Percentiles rank a stretch among this genome's conserved stretches.
These are phyloP conservation scores for Solanum raphanifolium DNA, from an alignment of 257 asterid genomes.

Conservation along the genomic window DNA sequence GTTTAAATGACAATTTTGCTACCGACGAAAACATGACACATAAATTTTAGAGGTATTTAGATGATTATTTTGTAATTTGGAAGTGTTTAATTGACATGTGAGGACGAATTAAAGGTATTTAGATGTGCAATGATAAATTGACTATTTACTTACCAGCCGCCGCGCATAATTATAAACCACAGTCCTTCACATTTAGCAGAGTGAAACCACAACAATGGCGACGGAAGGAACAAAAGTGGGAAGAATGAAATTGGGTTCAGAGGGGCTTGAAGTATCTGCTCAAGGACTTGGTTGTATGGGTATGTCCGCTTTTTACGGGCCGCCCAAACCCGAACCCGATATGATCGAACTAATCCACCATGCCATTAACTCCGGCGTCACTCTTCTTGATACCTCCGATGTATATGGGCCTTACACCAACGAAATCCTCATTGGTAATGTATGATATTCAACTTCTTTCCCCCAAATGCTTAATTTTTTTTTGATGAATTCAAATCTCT, in stretches of 20 bases:
- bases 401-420: conserved; percentile 32
- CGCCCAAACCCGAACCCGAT: conserved; percentile 32
- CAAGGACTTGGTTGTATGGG: conserved; percentile 43
- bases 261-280: conserved; percentile 24
- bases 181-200: not conserved
- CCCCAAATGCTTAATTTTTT: not conserved
- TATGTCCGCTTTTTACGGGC: conserved; percentile 32
- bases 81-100: too few species aligned
- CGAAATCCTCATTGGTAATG: conserved; percentile 33
- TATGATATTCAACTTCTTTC: not conserved
- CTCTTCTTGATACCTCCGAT: conserved; percentile 30
- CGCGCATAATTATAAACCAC: not conserved
- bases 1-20: not conserved
- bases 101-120: too few species aligned
- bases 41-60: too few species aligned
- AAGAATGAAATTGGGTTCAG: conserved; percentile 24
- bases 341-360: conserved; percentile 36
- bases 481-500: not conserved
- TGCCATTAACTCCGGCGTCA: conserved; percentile 25
- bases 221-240: conserved; percentile 1
- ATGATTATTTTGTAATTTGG: too few species aligned
- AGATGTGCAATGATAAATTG: too few species aligned
- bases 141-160: not conserved
- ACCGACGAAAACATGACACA: too few species aligned
- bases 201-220: not conserved